Conservation (phyloP, 2,329 filamentous ascomycete species). For the Fusarium beomiforme region DNA sequence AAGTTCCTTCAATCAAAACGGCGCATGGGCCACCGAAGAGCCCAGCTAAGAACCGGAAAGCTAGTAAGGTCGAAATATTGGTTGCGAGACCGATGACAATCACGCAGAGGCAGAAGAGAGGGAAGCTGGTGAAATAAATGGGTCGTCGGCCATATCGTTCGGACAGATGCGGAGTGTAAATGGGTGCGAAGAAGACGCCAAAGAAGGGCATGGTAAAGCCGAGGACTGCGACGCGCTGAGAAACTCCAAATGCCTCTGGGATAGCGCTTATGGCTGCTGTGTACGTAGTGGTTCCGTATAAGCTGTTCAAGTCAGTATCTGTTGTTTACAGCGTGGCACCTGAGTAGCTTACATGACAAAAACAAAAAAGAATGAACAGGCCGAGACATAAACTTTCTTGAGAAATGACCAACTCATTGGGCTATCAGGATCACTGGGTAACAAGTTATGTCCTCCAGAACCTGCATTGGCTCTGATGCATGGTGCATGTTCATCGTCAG, state of each 20-base stretch:
- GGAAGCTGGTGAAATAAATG: background rate
- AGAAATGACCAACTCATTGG: background rate
- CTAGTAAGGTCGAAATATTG: background rate
- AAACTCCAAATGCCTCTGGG: background rate
- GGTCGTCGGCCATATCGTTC: background rate
- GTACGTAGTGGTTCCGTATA: background rate
- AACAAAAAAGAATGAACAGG: background rate
- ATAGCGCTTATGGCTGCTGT: background rate
- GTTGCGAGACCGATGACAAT: background rate
- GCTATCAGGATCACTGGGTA: background rate
- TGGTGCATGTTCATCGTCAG: background rate
- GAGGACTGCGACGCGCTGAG: background rate
- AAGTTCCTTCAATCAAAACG: background rate
- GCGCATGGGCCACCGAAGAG: background rate
- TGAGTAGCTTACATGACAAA: background rate
- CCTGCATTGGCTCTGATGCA: background rate
- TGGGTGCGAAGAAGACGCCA: background rate
- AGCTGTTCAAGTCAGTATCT: background rate
- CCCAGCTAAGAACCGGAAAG: background rate
- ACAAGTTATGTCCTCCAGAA: background rate
- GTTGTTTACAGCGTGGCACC: fast-evolving
- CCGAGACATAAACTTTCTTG: background rate
- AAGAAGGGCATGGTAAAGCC: background rate
- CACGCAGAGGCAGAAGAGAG: background rate
- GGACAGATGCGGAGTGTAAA: background rate